Evolutionary conservation across 163 green algal species (phyloP).

Genomic region (Scenedesmus sp.): DNA sequence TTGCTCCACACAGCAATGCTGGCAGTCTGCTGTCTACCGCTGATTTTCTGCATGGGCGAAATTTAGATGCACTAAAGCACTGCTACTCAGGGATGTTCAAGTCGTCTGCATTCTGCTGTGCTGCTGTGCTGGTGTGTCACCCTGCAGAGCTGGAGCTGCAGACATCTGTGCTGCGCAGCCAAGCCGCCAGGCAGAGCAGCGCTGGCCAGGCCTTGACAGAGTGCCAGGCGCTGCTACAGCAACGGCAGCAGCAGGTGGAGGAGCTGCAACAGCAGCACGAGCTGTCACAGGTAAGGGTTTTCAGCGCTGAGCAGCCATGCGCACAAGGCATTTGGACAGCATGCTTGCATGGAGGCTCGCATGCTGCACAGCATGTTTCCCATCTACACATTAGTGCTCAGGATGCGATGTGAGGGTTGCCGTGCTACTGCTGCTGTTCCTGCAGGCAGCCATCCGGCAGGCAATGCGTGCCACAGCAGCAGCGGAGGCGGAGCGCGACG

Average conservation of each 20-base stretch:
- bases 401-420: no score
- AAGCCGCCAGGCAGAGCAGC: not conserved
- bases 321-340: not conserved
- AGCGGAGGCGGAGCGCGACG: constrained; percentile 16
- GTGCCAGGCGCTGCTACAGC: not conserved
- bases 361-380: not conserved
- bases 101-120: not conserved
- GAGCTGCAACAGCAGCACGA: constrained; percentile 18
- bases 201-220: not conserved
- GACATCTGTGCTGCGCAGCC: not conserved
- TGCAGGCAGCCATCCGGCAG: constrained; percentile 10
- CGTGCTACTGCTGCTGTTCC: not conserved
- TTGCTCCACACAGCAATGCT: no score
- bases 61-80: no score
- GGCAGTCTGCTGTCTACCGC: no score
- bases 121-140: not conserved
- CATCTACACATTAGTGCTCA: not conserved
- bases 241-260: not conserved
- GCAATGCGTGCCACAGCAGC: constrained; percentile 1
- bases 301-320: not conserved
- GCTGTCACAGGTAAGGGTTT: constrained; percentile 13
- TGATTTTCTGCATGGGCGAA: no score
- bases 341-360: not conserved
- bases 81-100: no score
- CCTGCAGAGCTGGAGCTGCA: constrained; percentile 36